phyloP scores from a whole-genome alignment of 139 green algal genomes.

The Ulvella scutata region DNA sequence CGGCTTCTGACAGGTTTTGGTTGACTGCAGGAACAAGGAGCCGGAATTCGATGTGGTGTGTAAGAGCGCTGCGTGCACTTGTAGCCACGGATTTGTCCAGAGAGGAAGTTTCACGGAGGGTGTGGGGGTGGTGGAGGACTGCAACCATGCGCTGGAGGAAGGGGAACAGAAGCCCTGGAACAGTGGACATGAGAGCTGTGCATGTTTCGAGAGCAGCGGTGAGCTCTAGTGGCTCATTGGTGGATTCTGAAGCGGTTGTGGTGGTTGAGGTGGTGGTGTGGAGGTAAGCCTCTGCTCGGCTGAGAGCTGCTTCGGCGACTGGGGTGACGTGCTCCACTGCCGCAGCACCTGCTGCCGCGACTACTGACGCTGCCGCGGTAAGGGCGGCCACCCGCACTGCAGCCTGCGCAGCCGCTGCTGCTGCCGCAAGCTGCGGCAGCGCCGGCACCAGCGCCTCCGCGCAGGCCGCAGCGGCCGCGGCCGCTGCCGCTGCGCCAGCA shows the following conservation, averaged over 20 bases:
- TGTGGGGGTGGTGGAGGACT: not conserved
- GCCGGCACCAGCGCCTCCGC: not conserved
- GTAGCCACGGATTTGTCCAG: not conserved
- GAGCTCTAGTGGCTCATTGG: not conserved
- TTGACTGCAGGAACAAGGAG: slow-evolving; percentile 1
- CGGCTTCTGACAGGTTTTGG: not conserved
- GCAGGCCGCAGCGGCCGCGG: not conserved
- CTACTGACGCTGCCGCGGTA: not conserved
- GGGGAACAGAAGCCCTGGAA: not conserved
- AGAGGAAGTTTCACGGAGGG: not conserved
- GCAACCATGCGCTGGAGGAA: not conserved
- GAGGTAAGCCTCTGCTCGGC: not conserved
- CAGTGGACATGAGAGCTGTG: not conserved
- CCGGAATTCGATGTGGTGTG: not conserved
- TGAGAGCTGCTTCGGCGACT: not conserved
- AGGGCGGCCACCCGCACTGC: not conserved
- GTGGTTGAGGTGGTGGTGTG: too few species aligned
- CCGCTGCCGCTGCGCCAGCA: not conserved
- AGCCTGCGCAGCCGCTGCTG: not conserved
- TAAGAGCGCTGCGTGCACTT: not conserved
- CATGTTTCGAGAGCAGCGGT: not conserved
- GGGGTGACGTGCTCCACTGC: not conserved
- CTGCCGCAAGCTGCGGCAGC: not conserved
- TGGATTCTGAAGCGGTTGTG: not conserved
- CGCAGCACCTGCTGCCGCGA: not conserved